Percentiles rank a stretch among this genome's conserved stretches.
These are phyloP conservation scores for Cladorrhinum sp. DNA, from an alignment of 2,329 filamentous ascomycete species.

Conservation along the genomic window DNA sequence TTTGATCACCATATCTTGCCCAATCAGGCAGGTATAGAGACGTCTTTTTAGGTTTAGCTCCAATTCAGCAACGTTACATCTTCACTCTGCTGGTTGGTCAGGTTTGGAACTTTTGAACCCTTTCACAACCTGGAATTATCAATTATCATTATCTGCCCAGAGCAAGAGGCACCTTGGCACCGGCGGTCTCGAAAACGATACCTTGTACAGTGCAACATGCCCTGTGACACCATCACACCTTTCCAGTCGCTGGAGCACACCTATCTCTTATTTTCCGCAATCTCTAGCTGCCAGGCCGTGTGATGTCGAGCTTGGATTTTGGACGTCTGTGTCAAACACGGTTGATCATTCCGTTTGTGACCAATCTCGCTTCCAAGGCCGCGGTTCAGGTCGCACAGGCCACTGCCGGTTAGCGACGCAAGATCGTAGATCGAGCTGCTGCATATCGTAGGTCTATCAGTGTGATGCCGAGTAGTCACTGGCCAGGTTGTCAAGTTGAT, in stretches of 20 bases:
- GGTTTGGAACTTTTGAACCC: background rate
- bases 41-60: slow-evolving; percentile 13
- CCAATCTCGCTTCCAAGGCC: background rate
- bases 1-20: slow-evolving; percentile 3
- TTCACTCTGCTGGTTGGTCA: background rate
- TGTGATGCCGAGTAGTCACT: no score
- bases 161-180: no score
- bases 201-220: slow-evolving; percentile 5
- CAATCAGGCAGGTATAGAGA: slow-evolving; percentile 15
- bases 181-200: background rate
- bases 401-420: background rate
- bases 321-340: background rate
- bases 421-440: background rate
- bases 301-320: background rate
- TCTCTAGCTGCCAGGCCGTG: background rate
- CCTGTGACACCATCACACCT: slow-evolving; percentile 6
- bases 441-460: no score
- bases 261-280: background rate
- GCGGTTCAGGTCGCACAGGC: background rate
- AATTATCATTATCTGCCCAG: background rate
- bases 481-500: background rate
- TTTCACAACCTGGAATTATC: no score
- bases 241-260: background rate
- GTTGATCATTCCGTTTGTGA: background rate
- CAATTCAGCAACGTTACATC: slow-evolving; percentile 27